Percentiles rank a stretch among this genome's conserved stretches.
phyloP scores from a whole-genome alignment of 1,139 yeast genomes.

The Lodderomyces pseudojiufengensis region DNA sequence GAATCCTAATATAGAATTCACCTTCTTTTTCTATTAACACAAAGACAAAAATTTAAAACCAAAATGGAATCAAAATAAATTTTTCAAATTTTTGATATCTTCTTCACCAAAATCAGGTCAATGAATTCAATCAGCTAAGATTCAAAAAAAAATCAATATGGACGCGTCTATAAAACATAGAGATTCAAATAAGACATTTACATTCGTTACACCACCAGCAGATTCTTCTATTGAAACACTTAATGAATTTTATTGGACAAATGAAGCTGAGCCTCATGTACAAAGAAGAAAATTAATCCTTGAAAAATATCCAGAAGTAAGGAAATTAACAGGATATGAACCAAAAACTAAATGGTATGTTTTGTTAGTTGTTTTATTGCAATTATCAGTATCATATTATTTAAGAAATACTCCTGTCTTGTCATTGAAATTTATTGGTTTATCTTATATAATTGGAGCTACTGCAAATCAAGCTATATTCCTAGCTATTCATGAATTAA shows the following conservation, averaged over 20 bases:
- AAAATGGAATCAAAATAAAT: no score
- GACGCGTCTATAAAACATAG: constrained; percentile 33
- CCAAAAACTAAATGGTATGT: constrained; percentile 80
- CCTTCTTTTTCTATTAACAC: no score
- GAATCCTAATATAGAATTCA: no score
- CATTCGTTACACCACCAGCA: constrained; percentile 42
- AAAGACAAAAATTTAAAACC: no score
- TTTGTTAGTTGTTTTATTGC: constrained; percentile 58
- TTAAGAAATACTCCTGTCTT: constrained; percentile 55
- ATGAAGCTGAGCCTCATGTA: constrained; percentile 77
- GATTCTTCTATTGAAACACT: constrained; percentile 39
- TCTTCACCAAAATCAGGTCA: no score
- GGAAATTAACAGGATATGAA: constrained; percentile 80
- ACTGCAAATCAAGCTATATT: constrained; percentile 81
- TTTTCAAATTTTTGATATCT: no score
- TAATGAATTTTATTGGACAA: constrained; percentile 79
- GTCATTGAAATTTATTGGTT: constrained; percentile 51
- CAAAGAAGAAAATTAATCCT: constrained; percentile 69
- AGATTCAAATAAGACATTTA: constrained; percentile 29
- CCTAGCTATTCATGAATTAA: constrained; percentile 82
- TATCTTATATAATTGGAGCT: constrained; percentile 81
- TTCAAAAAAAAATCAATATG: no score
- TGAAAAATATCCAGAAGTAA: constrained; percentile 72
- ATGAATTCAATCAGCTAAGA: no score
- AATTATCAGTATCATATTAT: constrained; percentile 57